Evolutionary conservation across 1,284 basidiomycete genomes (phyloP).

Genomic region (Ceratobasidium sp.): DNA sequence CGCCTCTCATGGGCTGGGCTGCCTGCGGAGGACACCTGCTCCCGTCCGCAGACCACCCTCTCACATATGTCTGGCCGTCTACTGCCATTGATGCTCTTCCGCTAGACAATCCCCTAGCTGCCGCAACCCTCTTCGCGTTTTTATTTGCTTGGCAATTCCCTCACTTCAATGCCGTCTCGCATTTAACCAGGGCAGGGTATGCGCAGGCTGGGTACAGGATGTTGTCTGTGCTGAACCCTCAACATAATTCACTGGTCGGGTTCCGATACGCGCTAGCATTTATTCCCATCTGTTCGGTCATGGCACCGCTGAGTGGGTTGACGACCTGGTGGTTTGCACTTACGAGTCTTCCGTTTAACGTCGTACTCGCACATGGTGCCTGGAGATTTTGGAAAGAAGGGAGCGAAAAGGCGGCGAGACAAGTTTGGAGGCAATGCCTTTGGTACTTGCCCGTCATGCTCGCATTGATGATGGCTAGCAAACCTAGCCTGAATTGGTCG

Average conservation of each 20-base stretch:
- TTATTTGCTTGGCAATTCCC: constrained; percentile 99
- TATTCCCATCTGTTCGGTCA: constrained; percentile 78
- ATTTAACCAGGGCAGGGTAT: constrained; percentile 88
- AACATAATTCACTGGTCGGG: constrained; percentile 84
- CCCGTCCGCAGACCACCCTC: constrained; percentile 65
- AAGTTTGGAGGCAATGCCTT: constrained; percentile 82
- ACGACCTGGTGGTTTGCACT: constrained; percentile 88
- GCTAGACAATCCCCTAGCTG: constrained; percentile 76
- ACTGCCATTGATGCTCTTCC: constrained; percentile 51
- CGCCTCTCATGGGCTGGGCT: constrained; percentile 98
- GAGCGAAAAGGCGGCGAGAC: constrained; percentile 82
- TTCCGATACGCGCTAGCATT: constrained; percentile 84
- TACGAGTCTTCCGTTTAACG: constrained; percentile 80
- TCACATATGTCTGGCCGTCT: constrained; percentile 64
- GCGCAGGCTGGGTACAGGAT: constrained; percentile 94
- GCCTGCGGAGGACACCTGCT: constrained; percentile 86
- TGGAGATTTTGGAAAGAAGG: constrained; percentile 77
- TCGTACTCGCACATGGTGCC: constrained; percentile 71
- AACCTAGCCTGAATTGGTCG: constrained; percentile 33
- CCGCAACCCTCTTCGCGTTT: constrained; percentile 77
- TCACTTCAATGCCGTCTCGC: constrained; percentile 94
- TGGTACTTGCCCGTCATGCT: constrained; percentile 93
- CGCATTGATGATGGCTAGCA: constrained; percentile 80
- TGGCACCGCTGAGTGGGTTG: constrained; percentile 85
- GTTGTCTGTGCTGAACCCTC: constrained; percentile 84